Conservation (phyloP, 148 eudicot genomes). For the Euryodendron excelsum region DNA sequence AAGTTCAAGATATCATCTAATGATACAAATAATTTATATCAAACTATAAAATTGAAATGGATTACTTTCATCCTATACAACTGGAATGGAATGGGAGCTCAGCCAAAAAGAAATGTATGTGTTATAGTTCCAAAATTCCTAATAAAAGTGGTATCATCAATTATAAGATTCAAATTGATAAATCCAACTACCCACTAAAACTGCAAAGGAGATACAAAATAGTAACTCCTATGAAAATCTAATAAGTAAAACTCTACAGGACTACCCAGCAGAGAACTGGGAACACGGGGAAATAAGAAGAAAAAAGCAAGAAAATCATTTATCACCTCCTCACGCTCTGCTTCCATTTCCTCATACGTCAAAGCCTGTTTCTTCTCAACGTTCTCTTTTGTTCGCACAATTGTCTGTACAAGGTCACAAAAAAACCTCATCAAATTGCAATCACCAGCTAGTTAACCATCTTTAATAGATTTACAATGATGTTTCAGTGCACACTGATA, state of each 20-base stretch:
- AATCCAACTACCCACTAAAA: not conserved
- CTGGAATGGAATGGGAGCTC: too few relatives aligned
- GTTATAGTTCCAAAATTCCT: not conserved
- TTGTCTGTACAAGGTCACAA: conserved; percentile 58
- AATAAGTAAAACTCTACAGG: not conserved
- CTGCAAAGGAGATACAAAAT: not conserved
- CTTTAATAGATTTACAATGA: too few relatives aligned
- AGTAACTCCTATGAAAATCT: too few relatives aligned
- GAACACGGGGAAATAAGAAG: not conserved
- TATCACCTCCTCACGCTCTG: conserved; percentile 76
- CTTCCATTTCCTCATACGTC: conserved; percentile 67
- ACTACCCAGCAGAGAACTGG: not conserved
- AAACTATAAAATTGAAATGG: too few relatives aligned
- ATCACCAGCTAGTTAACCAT: too few relatives aligned
- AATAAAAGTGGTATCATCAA: not conserved
- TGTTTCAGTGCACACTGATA: not conserved
- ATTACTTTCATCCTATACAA: too few relatives aligned
- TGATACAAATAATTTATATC: too few relatives aligned
- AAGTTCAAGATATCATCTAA: too few relatives aligned
- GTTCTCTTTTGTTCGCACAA: conserved; percentile 81
- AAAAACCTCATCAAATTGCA: conserved; percentile 10
- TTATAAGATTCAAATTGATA: not conserved
- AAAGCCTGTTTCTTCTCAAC: conserved; percentile 90
- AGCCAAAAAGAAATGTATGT: too few relatives aligned
- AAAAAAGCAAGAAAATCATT: not conserved